Evolutionary conservation across 2,329 filamentous ascomycete genomes (phyloP), one percentile per base, ranked within the genome.

Genomic region (Pseudocercospora eumusae): DNA sequence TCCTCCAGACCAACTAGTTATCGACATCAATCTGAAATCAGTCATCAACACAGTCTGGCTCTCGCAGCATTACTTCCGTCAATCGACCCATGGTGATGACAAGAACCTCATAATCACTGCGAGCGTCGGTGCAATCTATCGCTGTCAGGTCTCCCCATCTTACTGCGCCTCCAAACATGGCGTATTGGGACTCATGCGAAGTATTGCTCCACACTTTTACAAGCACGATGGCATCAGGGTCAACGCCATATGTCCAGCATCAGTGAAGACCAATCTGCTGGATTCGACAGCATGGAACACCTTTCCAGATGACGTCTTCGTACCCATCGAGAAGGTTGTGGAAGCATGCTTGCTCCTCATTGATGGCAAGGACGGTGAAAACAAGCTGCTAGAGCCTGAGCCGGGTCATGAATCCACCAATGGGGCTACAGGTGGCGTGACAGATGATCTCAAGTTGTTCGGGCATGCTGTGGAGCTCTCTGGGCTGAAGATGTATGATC

Each of bases 131-230:
- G 60, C 54, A 1, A 15, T 64, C 9, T 66, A 66, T 86, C 84
- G 0, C 75, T 75, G 10, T 80, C 82, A 0, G 77, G 77, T 3
- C 73, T 85, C 5, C 80, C 83, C 62, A 79, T 78, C 1, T 75
- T 85, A 86, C 66, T 86, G 86, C 60, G 79, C 80, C 0, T 77
- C 80, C 2, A 75, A 86, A 60, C 81, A 85, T 56, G 84, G 78
- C 25, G 79, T 84, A 0, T 63, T 86, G 0, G 83, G 84, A 1
- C 78, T 84, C 53, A 76, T 82, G 15, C 77, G 83, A 33, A 79
- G 80, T 3, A 72, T 84, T 11, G 70, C 76, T 0, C 70, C 73
- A 2, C 66, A 2, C 68, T 76, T 11, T 65, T 69, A 18, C 25
- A 57, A 6, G 25, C 28, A 23, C 11, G 62, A 81, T 1, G 79